Evolutionary conservation across 2,329 filamentous ascomycete genomes (phyloP), one percentile per base, ranked within the genome.

Genomic region (Calonectria pseudoturangicola): DNA sequence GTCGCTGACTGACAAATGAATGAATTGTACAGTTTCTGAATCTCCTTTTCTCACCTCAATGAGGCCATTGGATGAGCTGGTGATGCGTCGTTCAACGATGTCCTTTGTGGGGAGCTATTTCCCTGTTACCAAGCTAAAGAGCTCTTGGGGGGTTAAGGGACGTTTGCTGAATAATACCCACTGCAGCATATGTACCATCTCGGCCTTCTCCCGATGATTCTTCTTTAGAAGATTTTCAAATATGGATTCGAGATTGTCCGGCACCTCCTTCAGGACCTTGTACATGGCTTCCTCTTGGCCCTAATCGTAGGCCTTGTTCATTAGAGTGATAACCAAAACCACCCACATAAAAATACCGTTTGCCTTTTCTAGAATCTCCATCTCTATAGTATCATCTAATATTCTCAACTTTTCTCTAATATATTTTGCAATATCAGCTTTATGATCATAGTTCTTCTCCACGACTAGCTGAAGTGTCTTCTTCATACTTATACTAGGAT

Each of bases 1-100:
- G 21, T 62, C 56, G 9, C 5, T 62, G n/a, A 62, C n/a, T 9
- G 36, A 62, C 43, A 27, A 10, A 62, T 62, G 56, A 27, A 43
- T 62, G 13, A 62, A 62, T 43, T 62, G 56, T 4, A 43, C 56
- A 12, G 21, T 27, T 16, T 5, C 21, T 4, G 5, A 7, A 15
- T 60, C 1, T 21, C 21, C 51, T 33, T 58, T 43, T 15, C 54
- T 2, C 41, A 60, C 25, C n/a, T 60, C 30, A 25, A 60, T 60
- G 3, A 60, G 33, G n/a, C 54, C 54, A 10, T 60, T 60, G 5
- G 54, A 60, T 15, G 54, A 60, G 33, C 33, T 12, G n/a, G 54
- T 41, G 18, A 60, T 60, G n/a, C 54, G 54, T 3, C 33, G 33
- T 4, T 2, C 3, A 25, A 60, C 41, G 13, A 25, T 60, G 9